Evolutionary conservation across 169 alveolate species (phyloP).

Genomic region (Eimeria necatrix): DNA sequence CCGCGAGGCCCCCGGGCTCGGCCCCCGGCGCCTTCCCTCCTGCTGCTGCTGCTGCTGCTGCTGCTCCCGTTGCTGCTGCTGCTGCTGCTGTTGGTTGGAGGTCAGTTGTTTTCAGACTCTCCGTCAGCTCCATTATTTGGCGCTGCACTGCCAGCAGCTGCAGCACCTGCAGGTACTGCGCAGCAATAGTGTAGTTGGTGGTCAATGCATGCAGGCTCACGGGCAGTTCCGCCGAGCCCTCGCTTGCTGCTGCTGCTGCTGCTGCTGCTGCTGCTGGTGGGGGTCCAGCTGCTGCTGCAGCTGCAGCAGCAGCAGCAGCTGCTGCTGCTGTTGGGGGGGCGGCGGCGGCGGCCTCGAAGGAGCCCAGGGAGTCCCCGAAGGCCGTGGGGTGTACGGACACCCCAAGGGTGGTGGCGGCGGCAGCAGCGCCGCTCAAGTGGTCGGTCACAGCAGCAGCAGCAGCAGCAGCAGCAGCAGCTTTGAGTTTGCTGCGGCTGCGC

Average conservation of each 20-base stretch:
- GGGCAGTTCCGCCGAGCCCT: not conserved
- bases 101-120: not conserved
- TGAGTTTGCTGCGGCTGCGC: not conserved
- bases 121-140: conserved; percentile 45
- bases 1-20: not conserved
- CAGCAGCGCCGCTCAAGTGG: not conserved
- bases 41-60: not conserved
- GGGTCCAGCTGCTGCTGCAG: conserved; percentile 13
- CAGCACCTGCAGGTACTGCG: conserved; percentile 74
- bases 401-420: not conserved
- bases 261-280: conserved; percentile 28
- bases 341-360: not conserved
- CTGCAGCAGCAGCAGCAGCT: not conserved
- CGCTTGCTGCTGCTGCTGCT: conserved; percentile 44
- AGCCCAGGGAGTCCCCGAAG: not conserved
- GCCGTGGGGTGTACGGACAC: not conserved
- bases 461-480: conserved; percentile 21
- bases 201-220: conserved; percentile 52
- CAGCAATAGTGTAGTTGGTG: conserved; percentile 69
- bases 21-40: not conserved
- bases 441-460: not conserved
- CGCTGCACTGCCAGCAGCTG: conserved; percentile 76
- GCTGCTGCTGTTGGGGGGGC: not conserved
- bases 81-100: not conserved
- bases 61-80: conserved; percentile 42